Conservation (phyloP, 176 grass and related monocot species). For the Carex parvula region DNA sequence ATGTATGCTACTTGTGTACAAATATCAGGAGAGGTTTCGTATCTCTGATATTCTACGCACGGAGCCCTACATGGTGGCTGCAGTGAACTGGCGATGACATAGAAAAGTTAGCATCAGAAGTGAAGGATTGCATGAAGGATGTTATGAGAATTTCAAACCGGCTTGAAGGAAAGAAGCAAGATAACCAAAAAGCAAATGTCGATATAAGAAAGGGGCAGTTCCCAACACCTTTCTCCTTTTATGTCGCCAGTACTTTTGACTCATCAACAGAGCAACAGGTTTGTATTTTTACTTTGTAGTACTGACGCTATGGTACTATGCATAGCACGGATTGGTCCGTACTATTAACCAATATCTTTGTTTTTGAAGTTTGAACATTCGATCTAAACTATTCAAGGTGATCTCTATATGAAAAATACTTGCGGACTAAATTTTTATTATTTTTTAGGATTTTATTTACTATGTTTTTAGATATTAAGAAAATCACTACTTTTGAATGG, state of each 20-base stretch:
- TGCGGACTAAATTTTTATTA: no score
- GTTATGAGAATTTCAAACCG: conserved; percentile 94
- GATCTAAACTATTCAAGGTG: no score
- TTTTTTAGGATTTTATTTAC: no score
- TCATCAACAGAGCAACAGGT: conserved; percentile 85
- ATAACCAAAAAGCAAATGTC: conserved; percentile 65
- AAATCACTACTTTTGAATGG: no score
- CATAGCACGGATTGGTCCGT: no score
- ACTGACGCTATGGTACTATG: no score
- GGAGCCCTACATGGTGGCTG: conserved; percentile 86
- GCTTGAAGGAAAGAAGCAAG: conserved; percentile 85
- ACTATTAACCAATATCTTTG: no score
- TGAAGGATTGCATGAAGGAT: conserved; percentile 82
- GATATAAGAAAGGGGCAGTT: conserved; percentile 78
- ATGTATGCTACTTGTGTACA: not conserved
- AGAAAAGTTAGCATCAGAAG: conserved; percentile 71
- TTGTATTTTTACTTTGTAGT: not conserved
- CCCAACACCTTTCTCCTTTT: conserved; percentile 98
- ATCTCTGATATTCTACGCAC: conserved; percentile 57
- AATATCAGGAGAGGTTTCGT: conserved; percentile 58
- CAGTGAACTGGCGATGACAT: conserved; percentile 86
- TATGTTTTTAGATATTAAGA: no score
- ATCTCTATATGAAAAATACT: no score
- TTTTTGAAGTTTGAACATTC: no score
- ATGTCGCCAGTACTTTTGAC: conserved; percentile 89